Percentiles rank a stretch among this genome's conserved stretches.
These are phyloP conservation scores for Debaryomyces psychrophilus DNA, from an alignment of 1,139 yeast species.

Conservation along the genomic window DNA sequence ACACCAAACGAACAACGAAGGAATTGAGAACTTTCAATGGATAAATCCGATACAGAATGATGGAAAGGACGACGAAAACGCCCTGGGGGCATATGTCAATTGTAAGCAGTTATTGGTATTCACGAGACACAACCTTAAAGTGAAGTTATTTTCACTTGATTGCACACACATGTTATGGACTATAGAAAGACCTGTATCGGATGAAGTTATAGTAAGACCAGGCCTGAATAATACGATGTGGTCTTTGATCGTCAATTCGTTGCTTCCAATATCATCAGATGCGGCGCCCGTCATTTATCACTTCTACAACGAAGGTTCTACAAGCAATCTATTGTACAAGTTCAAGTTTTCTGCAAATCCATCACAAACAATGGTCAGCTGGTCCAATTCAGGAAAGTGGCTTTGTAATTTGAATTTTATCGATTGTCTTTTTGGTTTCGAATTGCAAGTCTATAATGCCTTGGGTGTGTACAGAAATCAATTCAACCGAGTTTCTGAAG, in stretches of 20 bases:
- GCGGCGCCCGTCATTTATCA: conserved; percentile 33
- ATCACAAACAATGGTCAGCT: conserved; percentile 20
- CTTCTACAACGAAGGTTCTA: conserved; percentile 39
- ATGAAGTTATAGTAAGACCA: conserved; percentile 23
- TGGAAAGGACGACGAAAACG: conserved; percentile 12
- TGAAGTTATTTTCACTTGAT: conserved; percentile 42
- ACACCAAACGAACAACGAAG: conserved; percentile 31
- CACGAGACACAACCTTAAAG: conserved; percentile 30
- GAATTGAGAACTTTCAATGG: conserved; percentile 40
- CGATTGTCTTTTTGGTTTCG: conserved; percentile 34
- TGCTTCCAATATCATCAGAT: conserved; percentile 4
- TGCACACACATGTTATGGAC: conserved; percentile 38
- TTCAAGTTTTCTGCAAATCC: conserved; percentile 24
- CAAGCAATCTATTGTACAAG: conserved; percentile 29
- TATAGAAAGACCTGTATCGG: conserved; percentile 32
- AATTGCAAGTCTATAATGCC: conserved; percentile 30
- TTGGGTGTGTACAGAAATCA: conserved; percentile 25
- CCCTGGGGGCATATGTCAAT: conserved; percentile 34
- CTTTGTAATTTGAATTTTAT: conserved; percentile 29
- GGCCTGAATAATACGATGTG: conserved; percentile 26
- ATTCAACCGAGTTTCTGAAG: conserved; percentile 13
- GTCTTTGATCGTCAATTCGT: conserved; percentile 30
- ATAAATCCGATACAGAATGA: conserved; percentile 27
- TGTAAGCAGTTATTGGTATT: conserved; percentile 39
- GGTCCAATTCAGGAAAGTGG: conserved; percentile 46